Base-by-base conservation (phyloP, 2,329 filamentous ascomycete species). In the Trichoderma sp. region DNA sequence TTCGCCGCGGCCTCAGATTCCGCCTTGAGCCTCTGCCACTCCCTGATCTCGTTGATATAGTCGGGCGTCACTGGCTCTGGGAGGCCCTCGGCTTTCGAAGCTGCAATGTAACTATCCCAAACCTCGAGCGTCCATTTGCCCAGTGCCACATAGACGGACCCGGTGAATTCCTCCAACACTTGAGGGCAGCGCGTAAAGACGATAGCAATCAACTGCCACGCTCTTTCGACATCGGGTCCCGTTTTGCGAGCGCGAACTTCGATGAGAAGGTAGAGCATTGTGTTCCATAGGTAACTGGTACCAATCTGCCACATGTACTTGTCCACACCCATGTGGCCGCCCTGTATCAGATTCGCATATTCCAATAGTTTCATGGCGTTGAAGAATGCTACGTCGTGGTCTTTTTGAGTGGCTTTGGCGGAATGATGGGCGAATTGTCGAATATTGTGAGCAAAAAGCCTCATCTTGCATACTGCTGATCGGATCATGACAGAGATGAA, bases 261-360 rank as follows among this genome's bases (percentile, higher is more conserved):
- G 23, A 68, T 68, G 26, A 68, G 65, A n/a, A 68, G 26, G 7
- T 68, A 68, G 6, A 68, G 65, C 55, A 68, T 68, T 8, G 65
- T 68, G 26, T 59, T 68, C 65, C 65, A 68, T 28, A 58, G 55
- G 15, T 68, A 68, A 55, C 65, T 68, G 34, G 65, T 68, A 26
- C 65, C 65, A n/a, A 59, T 68, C 13, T 68, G 65, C 65, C 65
- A 68, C 65, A 59, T 58, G 36, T 47, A 68, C 36, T 68, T 68
- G n/a, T 68, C 55, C 36, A 68, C 13, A 5, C 65, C 65, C 53
- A 59, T 43, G 9, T 68, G 55, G 1, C 65, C 65, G 1, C 53
- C 26, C 4, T 68, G 55, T 0, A 68, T 59, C 26, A 68, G 5
- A 6, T 59, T 59, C 1, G 55, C 55, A n/a, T 68, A 68, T 59